phyloP scores from a whole-genome alignment of 129 eudicot species.

The Flaveria trinervia region DNA sequence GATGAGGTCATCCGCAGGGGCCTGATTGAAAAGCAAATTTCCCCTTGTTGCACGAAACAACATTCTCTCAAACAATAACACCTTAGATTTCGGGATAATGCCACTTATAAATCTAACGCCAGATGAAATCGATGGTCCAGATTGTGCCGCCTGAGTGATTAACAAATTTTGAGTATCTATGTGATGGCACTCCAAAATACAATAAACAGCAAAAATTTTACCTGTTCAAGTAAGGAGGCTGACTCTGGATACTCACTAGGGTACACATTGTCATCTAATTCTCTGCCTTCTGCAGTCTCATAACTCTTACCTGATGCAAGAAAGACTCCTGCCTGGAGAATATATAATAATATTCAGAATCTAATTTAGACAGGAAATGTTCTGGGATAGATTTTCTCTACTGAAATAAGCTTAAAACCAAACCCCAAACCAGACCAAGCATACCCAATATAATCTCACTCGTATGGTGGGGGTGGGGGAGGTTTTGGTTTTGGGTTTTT shows the following conservation, averaged over 20 bases:
- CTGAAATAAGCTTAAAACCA: constrained; percentile 10
- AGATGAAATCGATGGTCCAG: constrained; percentile 63
- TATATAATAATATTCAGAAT: constrained; percentile 12
- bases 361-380: constrained; percentile 4
- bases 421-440: no score
- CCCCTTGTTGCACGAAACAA: constrained; percentile 98
- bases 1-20: constrained; percentile 81
- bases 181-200: not conserved
- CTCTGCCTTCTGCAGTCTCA: constrained; percentile 65
- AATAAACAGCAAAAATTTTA: constrained; percentile 16
- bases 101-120: constrained; percentile 95
- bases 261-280: constrained; percentile 70
- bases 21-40: constrained; percentile 93
- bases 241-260: constrained; percentile 67
- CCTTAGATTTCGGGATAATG: constrained; percentile 79
- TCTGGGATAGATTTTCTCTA: not conserved
- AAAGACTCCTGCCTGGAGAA: constrained; percentile 83
- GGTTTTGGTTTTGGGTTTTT: no score
- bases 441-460: no score
- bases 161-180: constrained; percentile 20
- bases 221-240: constrained; percentile 89
- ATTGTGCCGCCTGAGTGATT: constrained; percentile 72
- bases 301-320: constrained; percentile 72
- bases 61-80: constrained; percentile 83
- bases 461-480: no score